A percentile compares a stretch with the other conserved stretches of the same genome.
Evolutionary conservation across 73 alveolate species (phyloP).

Genomic region (Durusdinium trenchii): DNA sequence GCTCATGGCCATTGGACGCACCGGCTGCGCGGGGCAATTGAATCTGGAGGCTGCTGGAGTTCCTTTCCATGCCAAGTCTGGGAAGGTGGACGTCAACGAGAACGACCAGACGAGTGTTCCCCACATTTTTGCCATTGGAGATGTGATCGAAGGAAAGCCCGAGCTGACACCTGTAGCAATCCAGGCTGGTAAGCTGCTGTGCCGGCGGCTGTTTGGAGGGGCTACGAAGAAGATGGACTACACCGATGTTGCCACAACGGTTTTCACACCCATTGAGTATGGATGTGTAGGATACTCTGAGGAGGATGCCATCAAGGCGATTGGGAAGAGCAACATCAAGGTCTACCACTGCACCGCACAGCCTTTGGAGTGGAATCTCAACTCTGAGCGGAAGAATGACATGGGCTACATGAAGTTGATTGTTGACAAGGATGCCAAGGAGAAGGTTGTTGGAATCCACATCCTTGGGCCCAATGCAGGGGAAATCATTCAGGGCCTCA

Average conservation of each 20-base stretch:
- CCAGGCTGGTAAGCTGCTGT: slow-evolving; percentile 98
- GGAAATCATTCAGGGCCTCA: slow-evolving; percentile 99
- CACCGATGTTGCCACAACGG: slow-evolving; percentile 99
- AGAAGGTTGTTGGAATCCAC: slow-evolving; percentile 99
- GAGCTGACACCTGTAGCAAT: slow-evolving; percentile 99
- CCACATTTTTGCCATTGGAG: slow-evolving; percentile 99
- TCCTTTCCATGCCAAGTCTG: slow-evolving; percentile 54
- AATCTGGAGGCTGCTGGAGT: slow-evolving; percentile 86
- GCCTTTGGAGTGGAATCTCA: slow-evolving; percentile 99
- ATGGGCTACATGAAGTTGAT: slow-evolving; percentile 93
- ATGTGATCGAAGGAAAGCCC: slow-evolving; percentile 98
- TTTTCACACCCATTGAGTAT: slow-evolving; percentile 99
- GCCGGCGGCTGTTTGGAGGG: slow-evolving; percentile 98
- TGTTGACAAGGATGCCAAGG: slow-evolving; percentile 81
- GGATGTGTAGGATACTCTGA: slow-evolving; percentile 97
- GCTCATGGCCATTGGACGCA: slow-evolving; percentile 74
- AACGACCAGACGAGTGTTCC: slow-evolving; percentile 98
- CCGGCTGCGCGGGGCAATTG: slow-evolving; percentile 80
- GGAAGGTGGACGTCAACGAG: slow-evolving; percentile 70
- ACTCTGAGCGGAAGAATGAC: slow-evolving; percentile 97
- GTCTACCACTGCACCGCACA: slow-evolving; percentile 98
- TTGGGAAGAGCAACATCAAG: slow-evolving; percentile 47
- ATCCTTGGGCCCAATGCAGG: slow-evolving; percentile 99
- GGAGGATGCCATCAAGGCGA: slow-evolving; percentile 50
- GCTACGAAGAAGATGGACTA: slow-evolving; percentile 98